These are phyloP conservation scores for Penstemon newberryi DNA, from an alignment of 257 asterid species.

Conservation along the genomic window DNA sequence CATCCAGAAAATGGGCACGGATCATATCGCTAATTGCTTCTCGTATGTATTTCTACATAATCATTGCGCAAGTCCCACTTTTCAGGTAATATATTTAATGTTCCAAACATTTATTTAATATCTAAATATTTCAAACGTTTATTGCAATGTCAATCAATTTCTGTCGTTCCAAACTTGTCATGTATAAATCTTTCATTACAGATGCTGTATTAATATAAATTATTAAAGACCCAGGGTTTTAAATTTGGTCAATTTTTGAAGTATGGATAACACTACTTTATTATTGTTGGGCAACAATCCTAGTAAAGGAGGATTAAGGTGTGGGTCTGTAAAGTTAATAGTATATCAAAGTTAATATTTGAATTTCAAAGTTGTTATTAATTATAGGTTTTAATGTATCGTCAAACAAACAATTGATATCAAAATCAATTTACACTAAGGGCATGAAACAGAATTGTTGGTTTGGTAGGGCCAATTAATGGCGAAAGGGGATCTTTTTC, in stretches of 20 bases:
- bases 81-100: slow-evolving; percentile 48
- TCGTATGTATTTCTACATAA: slow-evolving; percentile 47
- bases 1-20: slow-evolving; percentile 54
- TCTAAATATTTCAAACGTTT: not conserved
- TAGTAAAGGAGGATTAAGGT: not conserved
- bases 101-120: slow-evolving; percentile 1
- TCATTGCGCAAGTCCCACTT: slow-evolving; percentile 64
- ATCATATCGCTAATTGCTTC: slow-evolving; percentile 45
- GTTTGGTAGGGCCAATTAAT: too few species aligned
- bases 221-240: slow-evolving; percentile 5
- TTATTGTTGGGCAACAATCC: not conserved
- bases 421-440: too few species aligned
- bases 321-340: too few species aligned
- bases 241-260: not conserved
- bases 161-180: not conserved
- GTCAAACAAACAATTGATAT: too few species aligned
- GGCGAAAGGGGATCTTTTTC: too few species aligned
- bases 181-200: not conserved
- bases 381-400: too few species aligned
- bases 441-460: too few species aligned
- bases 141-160: not conserved
- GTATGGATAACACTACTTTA: not conserved
- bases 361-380: too few species aligned
- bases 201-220: not conserved
- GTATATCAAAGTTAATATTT: too few species aligned